Base-by-base conservation (phyloP, 495 filamentous ascomycete genomes). In the Xanthoparmelia taractica region DNA sequence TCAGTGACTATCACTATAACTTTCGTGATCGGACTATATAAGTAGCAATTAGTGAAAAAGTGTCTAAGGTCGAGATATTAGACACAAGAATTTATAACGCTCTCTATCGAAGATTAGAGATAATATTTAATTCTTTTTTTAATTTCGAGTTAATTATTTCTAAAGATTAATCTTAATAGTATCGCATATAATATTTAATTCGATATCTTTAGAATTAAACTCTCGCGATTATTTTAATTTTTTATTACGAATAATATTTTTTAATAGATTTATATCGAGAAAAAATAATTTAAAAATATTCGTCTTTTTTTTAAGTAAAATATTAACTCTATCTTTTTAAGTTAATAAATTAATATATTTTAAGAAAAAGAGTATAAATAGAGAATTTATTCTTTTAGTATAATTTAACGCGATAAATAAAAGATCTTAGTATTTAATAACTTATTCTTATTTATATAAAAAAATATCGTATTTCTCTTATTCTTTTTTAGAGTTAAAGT, bases 1-100 rank as follows among this genome's bases (percentile, higher is more conserved):
- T n/a, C n/a, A n/a, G n/a, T n/a, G n/a, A n/a, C n/a, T n/a, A n/a
- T 70, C 7, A 70, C 59, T 0, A 70, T 70, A 63, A 63, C 66
- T 20, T 54, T 70, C 34, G 20, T 68, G 2, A 41, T 64, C 15
- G 63, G 58, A 10, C 13, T 36, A 12, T 63, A 56, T 7, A 18
- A 59, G 23, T n/a, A n/a, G n/a, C n/a, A n/a, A n/a, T n/a, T n/a
- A 11, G 12, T 12, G 2, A 27, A 8, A 55, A 12, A 20, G 8
- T 68, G 56, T 38, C 59, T 48, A 1, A 63, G 59, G 29, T 60
- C 60, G 17, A 55, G 56, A 8, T 68, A 59, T 25, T 15, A 33
- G 23, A 20, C 8, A 20, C 13, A 10, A 23, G 18, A 47, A 13
- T 61, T 6, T 8, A 3, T 0, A 15, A n/a, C 29, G 10, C 29